phyloP scores from a whole-genome alignment of 2,329 filamentous ascomycete species.

The Colletotrichum noveboracense region DNA sequence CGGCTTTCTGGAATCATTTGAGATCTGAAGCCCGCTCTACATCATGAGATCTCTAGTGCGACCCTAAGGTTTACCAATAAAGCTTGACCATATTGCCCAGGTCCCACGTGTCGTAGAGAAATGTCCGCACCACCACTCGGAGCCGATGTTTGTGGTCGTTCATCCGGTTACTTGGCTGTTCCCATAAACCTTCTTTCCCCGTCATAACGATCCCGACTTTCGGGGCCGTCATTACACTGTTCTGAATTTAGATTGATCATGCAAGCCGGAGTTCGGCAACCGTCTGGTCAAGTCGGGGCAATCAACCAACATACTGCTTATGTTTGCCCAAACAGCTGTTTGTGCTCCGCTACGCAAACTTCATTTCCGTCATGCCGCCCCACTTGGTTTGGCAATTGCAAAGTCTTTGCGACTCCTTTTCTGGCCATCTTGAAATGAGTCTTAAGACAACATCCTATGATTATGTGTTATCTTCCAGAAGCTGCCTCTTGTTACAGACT shows the following conservation, averaged over 20 bases:
- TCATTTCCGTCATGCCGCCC: not conserved
- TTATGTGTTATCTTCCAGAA: not conserved
- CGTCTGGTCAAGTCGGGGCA: not conserved
- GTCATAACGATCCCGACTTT: not conserved
- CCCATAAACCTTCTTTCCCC: not conserved
- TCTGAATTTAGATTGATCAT: rapidly evolving
- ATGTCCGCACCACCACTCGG: not conserved
- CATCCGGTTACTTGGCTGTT: not conserved
- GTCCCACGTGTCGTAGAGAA: not conserved
- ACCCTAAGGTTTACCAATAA: not conserved
- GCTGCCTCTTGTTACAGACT: not conserved
- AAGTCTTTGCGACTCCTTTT: not conserved
- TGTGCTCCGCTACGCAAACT: not conserved
- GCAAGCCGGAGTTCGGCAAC: not conserved
- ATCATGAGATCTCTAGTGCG: not conserved
- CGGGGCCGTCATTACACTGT: not conserved
- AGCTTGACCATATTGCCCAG: not conserved
- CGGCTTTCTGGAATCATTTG: not conserved
- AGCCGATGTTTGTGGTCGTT: not conserved
- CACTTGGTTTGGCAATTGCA: too few relatives aligned
- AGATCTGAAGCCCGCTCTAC: not conserved
- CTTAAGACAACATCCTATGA: not conserved
- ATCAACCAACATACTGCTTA: not conserved
- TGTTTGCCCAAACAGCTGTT: not conserved
- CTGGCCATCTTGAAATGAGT: not conserved